Evolutionary conservation across 805 yeast species (phyloP), one percentile per base, ranked within the genome.

Genomic region (Clavispora phyllophila): DNA sequence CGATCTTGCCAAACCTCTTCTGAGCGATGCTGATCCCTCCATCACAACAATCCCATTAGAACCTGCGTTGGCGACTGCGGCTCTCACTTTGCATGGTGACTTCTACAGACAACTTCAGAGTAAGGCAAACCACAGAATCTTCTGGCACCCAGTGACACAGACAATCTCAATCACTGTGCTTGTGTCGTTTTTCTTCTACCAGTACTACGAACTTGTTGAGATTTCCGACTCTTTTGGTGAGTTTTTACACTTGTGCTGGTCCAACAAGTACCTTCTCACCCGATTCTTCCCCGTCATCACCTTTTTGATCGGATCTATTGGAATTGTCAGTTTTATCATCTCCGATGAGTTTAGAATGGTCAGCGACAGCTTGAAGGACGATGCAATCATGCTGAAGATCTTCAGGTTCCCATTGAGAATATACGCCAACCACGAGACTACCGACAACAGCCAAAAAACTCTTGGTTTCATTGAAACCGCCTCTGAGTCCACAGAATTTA

Each of bases 81-180:
- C 82, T 1, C 55, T 82, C 42, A 80, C 78, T 44, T 61, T 84
- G 45, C 78, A 82, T 24, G 79, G 85, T 44, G 93, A 85, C 57
- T 78, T 72, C 49, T 64, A 77, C 43, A 56, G 74, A 19, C 70
- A 66, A 48, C 57, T 66, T 31, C 82, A 78, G 54, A 62, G 80
- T 2, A 46, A 60, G 20, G 66, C 78, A 41, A 77, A 75, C 56
- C 70, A 56, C 44, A 53, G 55, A 36, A 53, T 78, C 31, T 68
- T 78, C 37, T 71, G 72, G 67, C 74, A 73, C 55, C 77, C 75
- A 3, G 44, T 65, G 18, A 64, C 78, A 0, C 37, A 70, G 9
- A 36, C 62, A 1, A 43, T 42, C 17, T 36, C 48, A 5, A 4
- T 48, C 6, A 38, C 28, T 26, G 41, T 39, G 19, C 50, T 51